phyloP scores from a whole-genome alignment of 345 rosid species.

The Citrus sinensis region DNA sequence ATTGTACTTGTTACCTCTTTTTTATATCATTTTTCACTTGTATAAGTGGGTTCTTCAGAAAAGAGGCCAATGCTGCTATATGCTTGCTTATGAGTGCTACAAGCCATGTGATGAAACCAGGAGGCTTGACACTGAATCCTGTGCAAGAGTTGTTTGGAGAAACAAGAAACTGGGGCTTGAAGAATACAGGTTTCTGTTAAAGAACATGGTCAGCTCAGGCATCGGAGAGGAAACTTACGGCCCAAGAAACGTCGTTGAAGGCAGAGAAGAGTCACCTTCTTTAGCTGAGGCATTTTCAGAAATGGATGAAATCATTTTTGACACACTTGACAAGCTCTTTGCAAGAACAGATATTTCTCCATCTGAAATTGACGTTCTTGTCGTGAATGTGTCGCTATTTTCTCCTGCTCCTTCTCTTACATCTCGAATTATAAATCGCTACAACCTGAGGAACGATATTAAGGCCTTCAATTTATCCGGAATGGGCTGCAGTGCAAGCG shows the following conservation, averaged over 20 bases:
- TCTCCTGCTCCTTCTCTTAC: conserved; percentile 68
- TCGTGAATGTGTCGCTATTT: conserved; percentile 63
- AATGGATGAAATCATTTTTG: conserved; percentile 54
- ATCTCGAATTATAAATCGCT: conserved; percentile 52
- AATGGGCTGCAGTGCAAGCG: conserved; percentile 63
- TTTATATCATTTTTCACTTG: conserved; percentile 27
- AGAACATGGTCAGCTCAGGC: conserved; percentile 61
- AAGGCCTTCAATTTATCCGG: conserved; percentile 69
- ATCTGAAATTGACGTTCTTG: conserved; percentile 52
- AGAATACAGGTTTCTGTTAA: conserved; percentile 59
- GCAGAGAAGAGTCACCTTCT: conserved; percentile 45
- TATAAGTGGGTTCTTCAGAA: conserved; percentile 24
- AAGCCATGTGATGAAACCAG: conserved; percentile 38
- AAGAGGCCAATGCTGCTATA: conserved; percentile 46
- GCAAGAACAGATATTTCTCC: conserved; percentile 46
- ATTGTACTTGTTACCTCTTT: conserved; percentile 20
- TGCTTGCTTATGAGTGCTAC: conserved; percentile 72
- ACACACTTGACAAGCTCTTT: conserved; percentile 56
- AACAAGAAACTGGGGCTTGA: conserved; percentile 58
- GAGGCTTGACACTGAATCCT: conserved; percentile 45
- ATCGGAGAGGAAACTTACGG: conserved; percentile 68
- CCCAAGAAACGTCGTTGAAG: conserved; percentile 51
- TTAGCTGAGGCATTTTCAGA: conserved; percentile 42
- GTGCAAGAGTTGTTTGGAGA: conserved; percentile 42
- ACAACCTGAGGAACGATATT: conserved; percentile 64